Evolutionary conservation across 2,329 filamentous ascomycete genomes (phyloP).

Genomic region (Nectriaceae sp.): DNA sequence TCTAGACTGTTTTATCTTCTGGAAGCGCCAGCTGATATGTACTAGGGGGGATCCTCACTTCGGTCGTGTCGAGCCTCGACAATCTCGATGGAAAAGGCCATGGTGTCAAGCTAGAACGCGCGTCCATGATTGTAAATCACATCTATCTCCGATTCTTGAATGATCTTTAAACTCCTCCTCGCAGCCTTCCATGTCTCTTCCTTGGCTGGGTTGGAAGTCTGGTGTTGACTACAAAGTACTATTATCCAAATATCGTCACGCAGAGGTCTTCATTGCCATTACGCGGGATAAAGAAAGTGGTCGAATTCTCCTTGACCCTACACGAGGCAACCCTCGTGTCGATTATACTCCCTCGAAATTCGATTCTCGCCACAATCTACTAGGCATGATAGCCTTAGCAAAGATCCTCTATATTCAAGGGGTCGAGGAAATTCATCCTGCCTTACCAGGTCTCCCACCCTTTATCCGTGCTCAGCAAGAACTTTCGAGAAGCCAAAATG

Average conservation of each 20-base stretch:
- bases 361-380: conserved; percentile 2
- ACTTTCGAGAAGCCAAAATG: background rate
- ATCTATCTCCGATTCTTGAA: background rate
- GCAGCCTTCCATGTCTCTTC: conserved; percentile 4
- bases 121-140: conserved; percentile 6
- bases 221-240: conserved; percentile 9
- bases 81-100: conserved; percentile 9
- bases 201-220: conserved; percentile 4
- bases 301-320: conserved; percentile 4
- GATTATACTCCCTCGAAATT: conserved; percentile 7
- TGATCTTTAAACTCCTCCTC: background rate
- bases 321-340: conserved; percentile 3
- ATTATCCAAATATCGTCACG: conserved; percentile 2
- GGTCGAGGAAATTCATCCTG: conserved; percentile 5
- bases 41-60: conserved; percentile 8
- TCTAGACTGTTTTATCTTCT: background rate
- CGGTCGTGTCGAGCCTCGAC: conserved; percentile 5
- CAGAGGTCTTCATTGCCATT: conserved; percentile 7
- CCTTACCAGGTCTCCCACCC: conserved; percentile 3
- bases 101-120: conserved; percentile 7
- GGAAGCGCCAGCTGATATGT: background rate
- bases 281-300: conserved; percentile 9
- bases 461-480: conserved; percentile 3
- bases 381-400: conserved; percentile 5
- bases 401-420: conserved; percentile 10